Conservation (phyloP, 2,329 filamentous ascomycete genomes). For the Elsinoe perseae region DNA sequence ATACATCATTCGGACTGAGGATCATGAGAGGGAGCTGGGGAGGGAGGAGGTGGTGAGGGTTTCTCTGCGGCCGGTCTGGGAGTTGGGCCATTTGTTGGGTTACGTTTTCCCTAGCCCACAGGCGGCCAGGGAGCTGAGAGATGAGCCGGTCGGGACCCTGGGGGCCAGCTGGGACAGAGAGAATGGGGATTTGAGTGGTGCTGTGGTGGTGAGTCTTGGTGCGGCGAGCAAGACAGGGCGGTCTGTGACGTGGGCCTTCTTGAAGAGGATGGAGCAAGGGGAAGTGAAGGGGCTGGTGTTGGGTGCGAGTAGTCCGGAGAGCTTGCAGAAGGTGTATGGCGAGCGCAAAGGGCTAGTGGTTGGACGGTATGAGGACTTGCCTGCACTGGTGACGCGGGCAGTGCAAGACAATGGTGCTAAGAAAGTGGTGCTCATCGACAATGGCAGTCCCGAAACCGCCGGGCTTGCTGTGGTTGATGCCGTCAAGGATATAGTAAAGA, state of each 20-base stretch:
- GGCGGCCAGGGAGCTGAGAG: not conserved
- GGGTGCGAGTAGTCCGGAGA: not conserved
- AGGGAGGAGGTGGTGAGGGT: not conserved
- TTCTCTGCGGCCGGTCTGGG: not conserved
- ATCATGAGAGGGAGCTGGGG: not conserved
- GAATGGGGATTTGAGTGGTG: not conserved
- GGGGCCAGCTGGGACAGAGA: not conserved
- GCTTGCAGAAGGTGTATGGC: not conserved
- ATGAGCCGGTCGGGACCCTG: not conserved
- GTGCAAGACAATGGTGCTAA: not conserved
- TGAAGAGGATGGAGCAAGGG: not conserved
- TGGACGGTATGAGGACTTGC: not conserved
- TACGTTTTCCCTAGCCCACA: not conserved
- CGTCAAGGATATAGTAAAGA: not conserved
- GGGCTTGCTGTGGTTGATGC: not conserved
- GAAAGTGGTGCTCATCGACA: conserved; percentile 1
- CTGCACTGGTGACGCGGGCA: not conserved
- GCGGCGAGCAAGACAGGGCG: conserved; percentile 10
- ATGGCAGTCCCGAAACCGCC: not conserved
- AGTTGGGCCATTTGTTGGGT: conserved; percentile 3
- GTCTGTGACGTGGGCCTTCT: not conserved
- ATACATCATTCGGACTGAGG: not conserved
- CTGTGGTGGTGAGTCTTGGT: conserved; percentile 5
- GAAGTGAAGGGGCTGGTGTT: conserved; percentile 8
- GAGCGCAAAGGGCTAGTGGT: not conserved